Evolutionary conservation across 208 protist genomes (phyloP), one percentile per base, ranked within the genome.

Genomic region (Trichomonas vaginalis): DNA sequence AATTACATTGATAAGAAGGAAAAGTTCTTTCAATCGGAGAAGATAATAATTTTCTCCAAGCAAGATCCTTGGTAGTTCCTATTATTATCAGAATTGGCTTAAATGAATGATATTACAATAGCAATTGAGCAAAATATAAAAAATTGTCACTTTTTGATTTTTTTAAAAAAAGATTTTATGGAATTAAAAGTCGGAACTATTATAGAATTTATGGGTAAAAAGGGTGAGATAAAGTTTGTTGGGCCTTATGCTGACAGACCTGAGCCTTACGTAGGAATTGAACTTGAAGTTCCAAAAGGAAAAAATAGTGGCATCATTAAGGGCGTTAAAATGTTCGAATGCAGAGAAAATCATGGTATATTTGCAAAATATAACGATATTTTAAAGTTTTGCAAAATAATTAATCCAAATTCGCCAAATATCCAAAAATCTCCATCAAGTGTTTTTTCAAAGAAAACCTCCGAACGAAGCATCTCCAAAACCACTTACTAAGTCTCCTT

Each of bases 291-390:
- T 35, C 86, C 86, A 48, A 92, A 92, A 92, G 86, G 86, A 51
- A 92, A 51, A 92, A 92, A 92, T 92, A 92, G 45, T 92, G 86
- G 86, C 23, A 92, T 45, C 35, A 92, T 92, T 27, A 92, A 92
- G 51, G 86, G 86, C 17, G 51, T 39, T 51, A 48, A 92, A 92
- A n/a, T 48, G 1, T 92, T 92, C n/a, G 45, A 48, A 37, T 92
- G 86, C 45, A 35, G 9, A 47, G 86, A 92, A 92, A n/a, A 51
- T 42, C 45, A 51, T 32, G 86, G 86, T 21, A 48, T 92, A 56
- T 92, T 92, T 32, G 45, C 46, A 2, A 35, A 47, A 39, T 15
- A 51, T 8, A 40, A 88, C 12, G 82, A 88, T 88, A 88, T 88
- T n/a, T 14, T 6, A n/a, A 88, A 47, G 17, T 8, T 42, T 32